phyloP scores from a whole-genome alignment of 2,329 filamentous ascomycete species.

The Fusarium chlamydosporum region DNA sequence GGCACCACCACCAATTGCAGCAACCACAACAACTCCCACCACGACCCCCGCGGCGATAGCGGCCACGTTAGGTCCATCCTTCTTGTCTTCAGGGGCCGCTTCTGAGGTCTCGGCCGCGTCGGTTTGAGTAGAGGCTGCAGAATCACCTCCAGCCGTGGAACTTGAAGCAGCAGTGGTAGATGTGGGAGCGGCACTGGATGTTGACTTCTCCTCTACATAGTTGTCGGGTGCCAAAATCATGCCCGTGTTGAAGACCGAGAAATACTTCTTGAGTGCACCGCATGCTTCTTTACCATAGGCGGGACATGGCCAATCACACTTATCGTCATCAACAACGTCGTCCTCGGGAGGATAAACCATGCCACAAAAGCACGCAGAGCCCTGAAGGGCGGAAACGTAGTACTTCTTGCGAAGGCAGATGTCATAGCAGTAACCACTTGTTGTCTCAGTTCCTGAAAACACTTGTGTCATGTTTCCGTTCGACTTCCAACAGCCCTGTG shows the following conservation, averaged over 20 bases:
- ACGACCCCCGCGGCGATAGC: constrained; percentile 91
- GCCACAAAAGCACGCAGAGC: constrained; percentile 80
- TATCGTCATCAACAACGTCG: constrained; percentile 66
- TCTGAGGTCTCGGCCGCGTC: constrained; percentile 28
- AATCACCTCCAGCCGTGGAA: constrained; percentile 31
- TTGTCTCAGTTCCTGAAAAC: constrained; percentile 44
- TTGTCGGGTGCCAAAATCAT: constrained; percentile 57
- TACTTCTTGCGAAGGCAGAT: too few relatives aligned
- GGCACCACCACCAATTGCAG: constrained; percentile 74
- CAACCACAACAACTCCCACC: constrained; percentile 80
- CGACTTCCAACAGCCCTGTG: constrained; percentile 67
- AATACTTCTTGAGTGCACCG: constrained; percentile 56
- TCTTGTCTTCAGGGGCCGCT: constrained; percentile 13
- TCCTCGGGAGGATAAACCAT: constrained; percentile 72
- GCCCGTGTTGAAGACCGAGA: constrained; percentile 67
- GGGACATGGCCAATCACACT: constrained; percentile 79
- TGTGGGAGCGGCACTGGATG: constrained; percentile 45
- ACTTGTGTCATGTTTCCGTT: constrained; percentile 57
- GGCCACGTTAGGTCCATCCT: constrained; percentile 74
- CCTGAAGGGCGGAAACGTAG: constrained; percentile 75
- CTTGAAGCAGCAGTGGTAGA: constrained; percentile 46
- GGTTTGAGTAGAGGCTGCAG: constrained; percentile 11
- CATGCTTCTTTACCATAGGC: too few relatives aligned
- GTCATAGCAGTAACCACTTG: constrained; percentile 63
- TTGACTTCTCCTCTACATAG: constrained; percentile 18